Conservation (phyloP, 257 asterid species). For the Ilex asprella region DNA sequence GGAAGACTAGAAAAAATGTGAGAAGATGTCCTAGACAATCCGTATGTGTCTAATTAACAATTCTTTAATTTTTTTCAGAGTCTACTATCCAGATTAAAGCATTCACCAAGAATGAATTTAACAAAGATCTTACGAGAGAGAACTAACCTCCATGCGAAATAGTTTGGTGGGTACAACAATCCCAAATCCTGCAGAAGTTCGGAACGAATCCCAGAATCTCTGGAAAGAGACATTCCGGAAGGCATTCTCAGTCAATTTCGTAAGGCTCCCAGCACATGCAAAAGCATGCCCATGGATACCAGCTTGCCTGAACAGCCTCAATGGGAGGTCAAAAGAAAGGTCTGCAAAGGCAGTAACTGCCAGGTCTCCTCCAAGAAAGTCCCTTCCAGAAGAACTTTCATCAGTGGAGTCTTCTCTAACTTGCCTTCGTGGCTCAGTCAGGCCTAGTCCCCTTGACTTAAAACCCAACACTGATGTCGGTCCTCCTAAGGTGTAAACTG, state of each 20-base stretch:
- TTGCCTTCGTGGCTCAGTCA: constrained; percentile 71
- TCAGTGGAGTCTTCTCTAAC: constrained; percentile 32
- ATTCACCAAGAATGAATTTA: too few species aligned
- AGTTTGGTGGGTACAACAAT: constrained; percentile 75
- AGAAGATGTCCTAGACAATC: too few species aligned
- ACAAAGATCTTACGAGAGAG: too few species aligned
- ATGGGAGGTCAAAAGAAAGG: constrained; percentile 83
- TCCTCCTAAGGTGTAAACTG: constrained; percentile 78
- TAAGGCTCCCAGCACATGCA: constrained; percentile 89
- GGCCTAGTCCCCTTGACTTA: constrained; percentile 88
- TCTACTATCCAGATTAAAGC: too few species aligned
- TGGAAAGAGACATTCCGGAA: constrained; percentile 44
- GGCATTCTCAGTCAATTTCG: constrained; percentile 57
- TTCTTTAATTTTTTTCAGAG: too few species aligned
- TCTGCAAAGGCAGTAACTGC: constrained; percentile 88
- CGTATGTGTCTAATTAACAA: too few species aligned
- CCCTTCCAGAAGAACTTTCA: constrained; percentile 40
- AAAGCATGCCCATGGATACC: constrained; percentile 89
- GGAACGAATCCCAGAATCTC: constrained; percentile 61
- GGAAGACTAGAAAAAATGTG: too few species aligned
- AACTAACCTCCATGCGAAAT: constrained; percentile 87
- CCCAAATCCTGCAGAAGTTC: constrained; percentile 78
- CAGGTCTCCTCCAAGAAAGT: constrained; percentile 91
- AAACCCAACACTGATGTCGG: constrained; percentile 82
- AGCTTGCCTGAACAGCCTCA: constrained; percentile 70